Evolutionary conservation across 805 yeast species (phyloP), one percentile per base, ranked within the genome.

Genomic region (Nakazawaea ernobii): DNA sequence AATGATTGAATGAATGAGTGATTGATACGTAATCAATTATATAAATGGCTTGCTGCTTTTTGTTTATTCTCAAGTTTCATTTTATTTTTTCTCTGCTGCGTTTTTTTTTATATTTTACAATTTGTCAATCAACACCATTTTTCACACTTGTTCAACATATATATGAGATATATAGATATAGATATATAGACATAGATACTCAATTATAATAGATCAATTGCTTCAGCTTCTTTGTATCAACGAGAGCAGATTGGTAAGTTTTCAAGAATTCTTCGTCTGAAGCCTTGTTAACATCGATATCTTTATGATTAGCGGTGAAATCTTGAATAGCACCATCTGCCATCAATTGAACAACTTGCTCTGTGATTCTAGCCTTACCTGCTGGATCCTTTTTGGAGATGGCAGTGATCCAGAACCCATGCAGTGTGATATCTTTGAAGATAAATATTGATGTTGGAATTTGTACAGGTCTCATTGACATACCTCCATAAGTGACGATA

Each of bases 401-500:
- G 39, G 71, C 80, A 10, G 96, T 86, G 49, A 90, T 82, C 99
- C 99, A 94, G 69, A 86, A 94, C 0, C 99, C 99, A 28, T 82
- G 77, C 45, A 90, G 81, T 6, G 85, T 81, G 48, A 94, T 66
- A 59, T 91, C 86, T 66, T 92, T 94, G 73, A 94, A 94, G 53
- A 94, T 91, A 60, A 87, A 87, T 50, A 87, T 69, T 0, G 95
- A 80, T 1, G 97, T 89, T 35, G 98, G 97, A 48, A 94, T 66
- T n/a, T 79, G 77, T 9, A 94, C 95, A 1, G 99, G 99, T 67
- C 88, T 91, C 73, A 84, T 82, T 3, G 97, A 88, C 99, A 94
- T 94, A 35, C 96, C 98, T 32, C 99, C 99, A 60, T 94, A 94
- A 1, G 98, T 89, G 55, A 90, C 79, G 72, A 94, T 69, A 42